A percentile compares a stretch with the other conserved stretches of the same genome.
Evolutionary conservation across 2,329 filamentous ascomycete species (phyloP).

Genomic region (Chaetoscypha palmicola): DNA sequence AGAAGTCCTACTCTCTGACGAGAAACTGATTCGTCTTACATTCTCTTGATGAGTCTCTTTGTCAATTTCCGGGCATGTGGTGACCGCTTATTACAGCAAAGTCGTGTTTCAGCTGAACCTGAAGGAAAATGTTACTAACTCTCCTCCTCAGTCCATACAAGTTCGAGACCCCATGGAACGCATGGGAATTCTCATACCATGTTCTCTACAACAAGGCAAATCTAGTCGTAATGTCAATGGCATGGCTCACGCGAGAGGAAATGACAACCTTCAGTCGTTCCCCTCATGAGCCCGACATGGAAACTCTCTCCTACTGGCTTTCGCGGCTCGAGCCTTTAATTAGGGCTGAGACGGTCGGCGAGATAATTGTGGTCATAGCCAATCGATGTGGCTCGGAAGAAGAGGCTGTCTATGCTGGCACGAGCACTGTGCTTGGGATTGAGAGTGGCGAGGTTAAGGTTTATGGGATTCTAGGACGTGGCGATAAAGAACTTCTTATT

Average conservation of each 20-base stretch:
- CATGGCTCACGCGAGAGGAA: constrained; percentile 61
- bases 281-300: constrained; percentile 58
- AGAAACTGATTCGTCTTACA: too few species aligned
- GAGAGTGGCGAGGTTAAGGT: constrained; percentile 57
- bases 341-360: constrained; percentile 42
- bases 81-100: too few species aligned
- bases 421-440: constrained; percentile 63
- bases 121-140: too few species aligned
- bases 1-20: too few species aligned
- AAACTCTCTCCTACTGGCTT: constrained; percentile 67
- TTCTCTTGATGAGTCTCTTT: too few species aligned
- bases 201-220: constrained; percentile 49
- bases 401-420: constrained; percentile 64
- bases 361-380: constrained; percentile 63
- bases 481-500: constrained; percentile 59
- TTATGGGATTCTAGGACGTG: constrained; percentile 63
- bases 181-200: constrained; percentile 44
- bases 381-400: constrained; percentile 65
- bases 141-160: constrained; percentile 38
- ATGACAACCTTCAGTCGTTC: constrained; percentile 39
- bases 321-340: constrained; percentile 61
- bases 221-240: constrained; percentile 67
- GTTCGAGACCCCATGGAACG: constrained; percentile 43
- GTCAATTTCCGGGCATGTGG: too few species aligned
- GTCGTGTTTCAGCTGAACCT: too few species aligned